Percentiles rank a stretch among this genome's conserved stretches.
Evolutionary conservation across 2,329 filamentous ascomycete species (phyloP).

Genomic region (Coniochaeta sp.): DNA sequence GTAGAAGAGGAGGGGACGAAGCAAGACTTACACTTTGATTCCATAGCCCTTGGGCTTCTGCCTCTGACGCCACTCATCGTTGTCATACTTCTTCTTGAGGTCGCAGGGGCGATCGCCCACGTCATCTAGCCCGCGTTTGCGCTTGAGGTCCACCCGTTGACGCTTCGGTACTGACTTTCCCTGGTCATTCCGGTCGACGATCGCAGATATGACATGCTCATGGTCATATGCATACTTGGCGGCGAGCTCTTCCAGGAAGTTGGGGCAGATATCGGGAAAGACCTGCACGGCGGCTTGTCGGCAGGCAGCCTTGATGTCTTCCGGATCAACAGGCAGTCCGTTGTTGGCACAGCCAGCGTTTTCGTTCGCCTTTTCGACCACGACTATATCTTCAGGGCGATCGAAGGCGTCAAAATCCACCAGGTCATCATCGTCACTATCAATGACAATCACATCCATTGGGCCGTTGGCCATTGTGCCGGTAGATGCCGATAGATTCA

Average conservation of each 20-base stretch:
- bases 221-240: constrained; percentile 19
- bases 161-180: constrained; percentile 29
- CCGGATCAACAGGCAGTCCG: too few species aligned
- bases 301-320: constrained; percentile 16
- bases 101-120: constrained; percentile 3
- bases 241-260: constrained; percentile 25
- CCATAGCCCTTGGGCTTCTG: constrained; percentile 10
- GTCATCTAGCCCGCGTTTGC: constrained; percentile 27
- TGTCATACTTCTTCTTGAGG: constrained; percentile 9
- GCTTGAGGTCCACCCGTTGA: constrained; percentile 24
- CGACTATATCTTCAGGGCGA: too few species aligned
- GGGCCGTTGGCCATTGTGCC: neutral
- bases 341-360: too few species aligned
- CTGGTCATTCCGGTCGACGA: constrained; percentile 32
- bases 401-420: too few species aligned
- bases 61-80: constrained; percentile 12
- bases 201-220: constrained; percentile 24
- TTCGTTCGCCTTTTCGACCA: too few species aligned
- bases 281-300: constrained; percentile 22
- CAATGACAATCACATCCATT: neutral
- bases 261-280: constrained; percentile 39
- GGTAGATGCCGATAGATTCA: neutral
- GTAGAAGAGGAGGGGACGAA: neutral
- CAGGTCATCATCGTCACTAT: constrained; percentile 4
- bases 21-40: neutral